Percentiles rank a stretch among this genome's conserved stretches.
These are phyloP conservation scores for Ehretia macrophylla DNA, from an alignment of 257 asterid species.

Conservation along the genomic window DNA sequence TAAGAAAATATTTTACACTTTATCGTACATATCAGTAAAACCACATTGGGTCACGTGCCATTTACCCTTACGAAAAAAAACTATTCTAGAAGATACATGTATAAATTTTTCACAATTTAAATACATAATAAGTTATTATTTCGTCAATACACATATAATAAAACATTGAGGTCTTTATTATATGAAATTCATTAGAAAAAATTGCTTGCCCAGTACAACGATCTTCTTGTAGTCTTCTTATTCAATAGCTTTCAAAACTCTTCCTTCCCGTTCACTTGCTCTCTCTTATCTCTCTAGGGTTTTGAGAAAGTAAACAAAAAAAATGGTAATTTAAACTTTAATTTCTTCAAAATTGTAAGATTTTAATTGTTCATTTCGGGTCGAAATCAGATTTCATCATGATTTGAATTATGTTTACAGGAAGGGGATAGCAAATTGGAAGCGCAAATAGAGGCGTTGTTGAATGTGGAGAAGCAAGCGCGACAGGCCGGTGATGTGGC, in stretches of 20 bases:
- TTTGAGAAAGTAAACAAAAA: no score
- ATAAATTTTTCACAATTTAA: no score
- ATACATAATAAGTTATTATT: no score
- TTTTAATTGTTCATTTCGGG: not conserved
- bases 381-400: not conserved
- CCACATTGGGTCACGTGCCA: no score
- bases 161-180: no score
- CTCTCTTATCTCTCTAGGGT: not conserved
- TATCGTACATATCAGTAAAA: no score
- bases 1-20: no score
- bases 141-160: no score
- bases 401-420: slow-evolving; percentile 23
- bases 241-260: not conserved
- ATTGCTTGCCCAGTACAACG: not conserved
- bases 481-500: slow-evolving; percentile 85
- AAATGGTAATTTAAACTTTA: not conserved
- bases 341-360: not conserved
- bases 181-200: no score
- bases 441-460: slow-evolving; percentile 62
- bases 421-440: slow-evolving; percentile 73
- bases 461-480: slow-evolving; percentile 95
- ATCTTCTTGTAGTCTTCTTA: no score
- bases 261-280: not conserved
- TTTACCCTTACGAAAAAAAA: no score
- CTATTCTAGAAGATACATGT: no score